Evolutionary conservation across 768 basidiomycete genomes (phyloP).

Genomic region (Roridomyces roridus): DNA sequence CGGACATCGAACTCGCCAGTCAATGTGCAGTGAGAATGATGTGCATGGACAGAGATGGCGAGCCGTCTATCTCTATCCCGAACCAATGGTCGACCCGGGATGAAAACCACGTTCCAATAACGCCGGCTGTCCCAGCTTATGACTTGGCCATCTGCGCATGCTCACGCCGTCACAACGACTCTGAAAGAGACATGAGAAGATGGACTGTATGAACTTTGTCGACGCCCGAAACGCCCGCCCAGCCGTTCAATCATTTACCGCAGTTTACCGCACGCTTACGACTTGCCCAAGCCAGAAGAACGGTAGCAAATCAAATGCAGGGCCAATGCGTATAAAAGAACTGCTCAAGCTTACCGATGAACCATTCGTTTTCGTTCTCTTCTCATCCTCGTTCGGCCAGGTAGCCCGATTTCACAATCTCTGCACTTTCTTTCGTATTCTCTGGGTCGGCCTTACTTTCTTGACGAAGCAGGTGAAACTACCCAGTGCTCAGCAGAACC

Average conservation of each 20-base stretch:
- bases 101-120: no score
- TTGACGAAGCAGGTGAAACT: conserved; percentile 32
- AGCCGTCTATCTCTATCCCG: no score
- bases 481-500: no score
- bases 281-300: conserved; percentile 7
- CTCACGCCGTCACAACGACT: no score
- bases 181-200: no score
- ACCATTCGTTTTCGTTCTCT: conserved; percentile 32
- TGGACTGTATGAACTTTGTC: no score
- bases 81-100: no score
- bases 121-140: not conserved
- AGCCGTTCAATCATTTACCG: not conserved
- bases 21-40: no score
- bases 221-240: not conserved
- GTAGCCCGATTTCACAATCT: conserved; percentile 40
- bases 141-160: no score
- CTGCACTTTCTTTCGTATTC: conserved; percentile 26
- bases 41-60: no score
- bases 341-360: not conserved
- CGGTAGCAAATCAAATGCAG: conserved; percentile 18
- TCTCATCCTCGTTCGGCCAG: conserved; percentile 39
- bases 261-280: not conserved
- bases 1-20: no score
- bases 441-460: conserved; percentile 32
- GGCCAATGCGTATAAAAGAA: conserved; percentile 15